phyloP scores from a whole-genome alignment of 1,139 yeast species.

The Hyphopichia buzzinii region DNA sequence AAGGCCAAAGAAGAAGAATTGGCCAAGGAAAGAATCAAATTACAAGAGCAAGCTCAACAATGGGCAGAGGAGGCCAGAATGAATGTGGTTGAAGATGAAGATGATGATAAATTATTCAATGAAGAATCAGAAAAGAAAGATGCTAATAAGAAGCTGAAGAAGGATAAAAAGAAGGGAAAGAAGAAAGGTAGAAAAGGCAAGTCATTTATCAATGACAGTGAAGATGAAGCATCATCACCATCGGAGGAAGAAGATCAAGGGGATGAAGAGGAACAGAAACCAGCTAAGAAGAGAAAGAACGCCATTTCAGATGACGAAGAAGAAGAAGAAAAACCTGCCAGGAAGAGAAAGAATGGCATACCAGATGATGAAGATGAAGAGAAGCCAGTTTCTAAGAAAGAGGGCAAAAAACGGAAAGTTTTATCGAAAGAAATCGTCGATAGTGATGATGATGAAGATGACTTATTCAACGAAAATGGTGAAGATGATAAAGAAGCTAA shows the following conservation, averaged over 20 bases:
- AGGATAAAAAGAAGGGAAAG: slow-evolving; percentile 14
- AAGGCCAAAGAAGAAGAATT: slow-evolving; percentile 49
- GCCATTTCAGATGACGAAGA: slow-evolving; percentile 18
- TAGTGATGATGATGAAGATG: slow-evolving; percentile 50
- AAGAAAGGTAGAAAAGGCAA: slow-evolving; percentile 20
- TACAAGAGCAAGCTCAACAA: slow-evolving; percentile 80
- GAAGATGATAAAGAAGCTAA: background rate
- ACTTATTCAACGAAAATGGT: slow-evolving; percentile 14
- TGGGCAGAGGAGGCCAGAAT: slow-evolving; percentile 65
- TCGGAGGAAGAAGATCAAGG: slow-evolving; percentile 9
- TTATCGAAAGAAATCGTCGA: slow-evolving; percentile 52
- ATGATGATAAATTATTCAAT: slow-evolving; percentile 28
- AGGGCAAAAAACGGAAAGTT: slow-evolving; percentile 22
- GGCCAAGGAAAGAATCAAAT: slow-evolving; percentile 64
- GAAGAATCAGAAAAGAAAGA: slow-evolving; percentile 22
- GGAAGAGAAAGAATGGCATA: slow-evolving; percentile 1
- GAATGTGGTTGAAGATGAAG: slow-evolving; percentile 31
- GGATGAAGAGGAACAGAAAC: slow-evolving; percentile 15
- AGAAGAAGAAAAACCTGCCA: slow-evolving; percentile 15
- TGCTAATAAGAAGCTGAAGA: slow-evolving; percentile 19
- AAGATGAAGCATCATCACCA: slow-evolving; percentile 15
- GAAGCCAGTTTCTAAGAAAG: slow-evolving; percentile 8
- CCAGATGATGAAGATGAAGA: slow-evolving; percentile 25
- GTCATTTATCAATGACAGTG: slow-evolving; percentile 30
- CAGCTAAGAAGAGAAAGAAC: slow-evolving; percentile 14